Conservation (phyloP, 2,329 filamentous ascomycete genomes). For the Cadophora malorum region DNA sequence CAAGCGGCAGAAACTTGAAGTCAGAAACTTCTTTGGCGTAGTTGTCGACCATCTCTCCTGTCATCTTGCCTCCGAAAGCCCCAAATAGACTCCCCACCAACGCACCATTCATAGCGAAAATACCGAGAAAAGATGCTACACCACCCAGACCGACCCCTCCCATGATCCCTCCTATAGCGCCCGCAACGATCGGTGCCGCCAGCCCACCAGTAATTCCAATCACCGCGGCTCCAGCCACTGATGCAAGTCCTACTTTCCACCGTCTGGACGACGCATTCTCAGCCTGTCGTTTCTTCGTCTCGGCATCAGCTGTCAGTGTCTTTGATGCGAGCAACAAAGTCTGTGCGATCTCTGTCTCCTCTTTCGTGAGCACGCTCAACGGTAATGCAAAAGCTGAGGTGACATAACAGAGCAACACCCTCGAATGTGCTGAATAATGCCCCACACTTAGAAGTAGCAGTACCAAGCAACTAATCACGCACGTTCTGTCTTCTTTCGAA, state of each 20-base stretch:
- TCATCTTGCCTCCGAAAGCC: conserved; percentile 82
- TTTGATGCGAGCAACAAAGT: conserved; percentile 72
- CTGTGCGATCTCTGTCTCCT: conserved; percentile 78
- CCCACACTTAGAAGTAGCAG: conserved; percentile 75
- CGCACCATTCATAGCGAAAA: conserved; percentile 84
- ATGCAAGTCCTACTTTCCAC: conserved; percentile 90
- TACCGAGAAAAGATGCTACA: conserved; percentile 83
- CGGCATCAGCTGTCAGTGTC: conserved; percentile 76
- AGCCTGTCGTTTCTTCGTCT: conserved; percentile 74
- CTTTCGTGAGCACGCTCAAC: conserved; percentile 64
- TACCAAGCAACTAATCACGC: conserved; percentile 73
- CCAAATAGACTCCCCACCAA: conserved; percentile 88
- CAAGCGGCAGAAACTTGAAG: conserved; percentile 77
- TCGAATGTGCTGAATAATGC: conserved; percentile 76
- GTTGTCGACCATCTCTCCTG: conserved; percentile 82
- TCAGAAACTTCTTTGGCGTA: conserved; percentile 90
- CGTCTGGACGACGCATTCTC: conserved; percentile 72
- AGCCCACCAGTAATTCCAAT: conserved; percentile 92
- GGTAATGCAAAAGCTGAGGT: conserved; percentile 70
- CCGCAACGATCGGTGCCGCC: conserved; percentile 87
- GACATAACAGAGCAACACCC: conserved; percentile 71
- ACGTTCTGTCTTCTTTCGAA: conserved; percentile 61
- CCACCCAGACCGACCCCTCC: conserved; percentile 85
- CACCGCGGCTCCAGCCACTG: conserved; percentile 83
- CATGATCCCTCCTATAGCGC: conserved; percentile 83